Evolutionary conservation across 208 protist species (phyloP).

Genomic region (Leishmania gerbilli): DNA sequence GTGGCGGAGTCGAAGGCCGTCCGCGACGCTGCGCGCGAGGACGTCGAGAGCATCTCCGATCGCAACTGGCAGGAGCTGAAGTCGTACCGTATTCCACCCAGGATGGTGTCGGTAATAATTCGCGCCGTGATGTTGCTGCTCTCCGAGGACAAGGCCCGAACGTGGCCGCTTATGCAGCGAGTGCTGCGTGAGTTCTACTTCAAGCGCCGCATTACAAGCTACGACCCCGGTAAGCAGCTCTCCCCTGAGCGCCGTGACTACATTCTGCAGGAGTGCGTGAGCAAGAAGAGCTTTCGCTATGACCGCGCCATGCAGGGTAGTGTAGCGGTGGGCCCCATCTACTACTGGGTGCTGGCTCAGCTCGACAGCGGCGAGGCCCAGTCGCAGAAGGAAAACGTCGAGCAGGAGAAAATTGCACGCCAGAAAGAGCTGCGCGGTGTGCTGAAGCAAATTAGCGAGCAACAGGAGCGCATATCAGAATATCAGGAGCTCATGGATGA

Average conservation of each 20-base stretch:
- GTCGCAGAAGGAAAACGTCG: constrained; percentile 52
- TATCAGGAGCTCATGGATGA: constrained; percentile 82
- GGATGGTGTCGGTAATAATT: constrained; percentile 76
- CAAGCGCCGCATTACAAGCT: constrained; percentile 69
- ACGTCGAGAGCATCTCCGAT: constrained; percentile 81
- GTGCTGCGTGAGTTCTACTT: constrained; percentile 78
- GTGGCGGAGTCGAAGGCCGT: constrained; percentile 66
- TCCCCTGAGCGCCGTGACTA: constrained; percentile 76
- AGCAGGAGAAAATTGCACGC: constrained; percentile 52
- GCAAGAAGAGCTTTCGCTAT: constrained; percentile 83
- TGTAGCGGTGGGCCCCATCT: constrained; percentile 81
- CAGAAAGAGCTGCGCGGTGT: constrained; percentile 71
- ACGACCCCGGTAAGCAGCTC: constrained; percentile 69
- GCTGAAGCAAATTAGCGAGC: constrained; percentile 74
- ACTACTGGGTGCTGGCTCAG: constrained; percentile 90
- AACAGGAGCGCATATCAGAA: constrained; percentile 69
- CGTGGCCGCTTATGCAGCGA: constrained; percentile 84
- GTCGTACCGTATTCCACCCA: constrained; percentile 83
- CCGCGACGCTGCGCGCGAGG: constrained; percentile 55
- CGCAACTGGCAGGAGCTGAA: constrained; percentile 88
- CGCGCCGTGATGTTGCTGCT: constrained; percentile 89
- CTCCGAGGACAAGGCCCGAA: constrained; percentile 74
- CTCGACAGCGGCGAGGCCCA: constrained; percentile 76
- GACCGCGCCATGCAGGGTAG: constrained; percentile 78
- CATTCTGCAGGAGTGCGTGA: constrained; percentile 88